Percentiles rank a stretch among this genome's conserved stretches.
Evolutionary conservation across 768 basidiomycete species (phyloP).

Genomic region (Boletus coccyginus): DNA sequence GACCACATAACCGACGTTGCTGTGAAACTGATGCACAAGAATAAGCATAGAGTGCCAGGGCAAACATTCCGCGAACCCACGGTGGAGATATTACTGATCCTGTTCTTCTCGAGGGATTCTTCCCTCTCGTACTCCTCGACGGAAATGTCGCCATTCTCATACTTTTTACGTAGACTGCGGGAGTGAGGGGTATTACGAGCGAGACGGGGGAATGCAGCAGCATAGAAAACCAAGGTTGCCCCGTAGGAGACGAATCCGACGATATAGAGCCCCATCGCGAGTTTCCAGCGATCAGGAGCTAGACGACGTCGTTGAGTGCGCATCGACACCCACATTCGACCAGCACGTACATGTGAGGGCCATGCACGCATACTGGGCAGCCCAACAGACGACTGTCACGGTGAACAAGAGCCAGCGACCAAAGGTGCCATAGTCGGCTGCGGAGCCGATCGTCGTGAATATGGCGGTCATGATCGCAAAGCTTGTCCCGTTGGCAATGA

Average conservation of each 20-base stretch:
- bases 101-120: constrained; percentile 80
- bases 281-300: constrained; percentile 70
- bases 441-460: constrained; percentile 71
- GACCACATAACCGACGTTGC: constrained; percentile 71
- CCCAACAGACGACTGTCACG: constrained; percentile 77
- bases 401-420: constrained; percentile 76
- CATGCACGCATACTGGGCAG: constrained; percentile 74
- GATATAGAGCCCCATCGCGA: constrained; percentile 78
- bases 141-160: constrained; percentile 56
- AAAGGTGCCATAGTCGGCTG: constrained; percentile 43
- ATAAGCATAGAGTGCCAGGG: neutral
- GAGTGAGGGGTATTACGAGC: constrained; percentile 74
- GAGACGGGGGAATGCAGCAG: constrained; percentile 74
- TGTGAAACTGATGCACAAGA: constrained; percentile 51
- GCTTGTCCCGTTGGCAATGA: constrained; percentile 72
- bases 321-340: neutral
- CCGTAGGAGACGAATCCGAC: constrained; percentile 77
- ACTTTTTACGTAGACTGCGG: constrained; percentile 50
- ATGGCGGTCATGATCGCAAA: constrained; percentile 80
- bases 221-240: constrained; percentile 79
- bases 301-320: neutral
- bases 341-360: constrained; percentile 56
- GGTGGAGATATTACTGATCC: constrained; percentile 82
- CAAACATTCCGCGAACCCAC: constrained; percentile 35
- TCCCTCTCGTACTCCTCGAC: constrained; percentile 67